phyloP scores from a whole-genome alignment of 2,329 filamentous ascomycete genomes.

The Colletotrichum noveboracense region DNA sequence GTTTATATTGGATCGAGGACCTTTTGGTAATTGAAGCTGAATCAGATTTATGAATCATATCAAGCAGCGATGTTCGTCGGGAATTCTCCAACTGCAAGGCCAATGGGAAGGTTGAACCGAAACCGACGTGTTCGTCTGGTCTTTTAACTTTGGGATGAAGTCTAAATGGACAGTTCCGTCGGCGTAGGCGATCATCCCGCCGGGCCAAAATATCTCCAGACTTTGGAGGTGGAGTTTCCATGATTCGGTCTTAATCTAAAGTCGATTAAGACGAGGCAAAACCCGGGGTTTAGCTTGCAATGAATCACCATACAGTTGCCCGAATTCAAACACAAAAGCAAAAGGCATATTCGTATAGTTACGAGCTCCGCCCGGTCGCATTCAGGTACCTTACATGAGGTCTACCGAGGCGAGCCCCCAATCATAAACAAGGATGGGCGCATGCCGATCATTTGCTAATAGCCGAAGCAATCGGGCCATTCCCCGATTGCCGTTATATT shows the following conservation, averaged over 20 bases:
- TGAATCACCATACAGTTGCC: neutral
- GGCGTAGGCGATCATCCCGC: neutral
- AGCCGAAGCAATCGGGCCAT: neutral
- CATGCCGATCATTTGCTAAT: neutral
- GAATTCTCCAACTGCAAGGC: fast-evolving
- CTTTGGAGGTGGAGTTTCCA: neutral
- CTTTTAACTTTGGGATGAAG: neutral
- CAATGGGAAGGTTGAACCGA: neutral
- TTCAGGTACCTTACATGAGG: neutral
- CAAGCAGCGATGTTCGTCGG: neutral
- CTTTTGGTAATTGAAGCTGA: neutral
- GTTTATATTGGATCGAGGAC: neutral
- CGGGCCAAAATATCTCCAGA: neutral
- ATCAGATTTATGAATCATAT: neutral
- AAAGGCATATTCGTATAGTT: neutral
- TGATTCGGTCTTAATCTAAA: neutral
- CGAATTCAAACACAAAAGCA: neutral
- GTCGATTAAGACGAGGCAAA: neutral
- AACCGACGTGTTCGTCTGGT: neutral
- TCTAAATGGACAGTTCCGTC: neutral
- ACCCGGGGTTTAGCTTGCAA: neutral
- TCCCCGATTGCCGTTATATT: neutral
- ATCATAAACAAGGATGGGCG: neutral
- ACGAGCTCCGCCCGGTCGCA: neutral
- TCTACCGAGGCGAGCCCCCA: neutral